These are phyloP conservation scores for Pythium monospermum DNA, from an alignment of 352 stramenopile genomes.

Conservation along the genomic window DNA sequence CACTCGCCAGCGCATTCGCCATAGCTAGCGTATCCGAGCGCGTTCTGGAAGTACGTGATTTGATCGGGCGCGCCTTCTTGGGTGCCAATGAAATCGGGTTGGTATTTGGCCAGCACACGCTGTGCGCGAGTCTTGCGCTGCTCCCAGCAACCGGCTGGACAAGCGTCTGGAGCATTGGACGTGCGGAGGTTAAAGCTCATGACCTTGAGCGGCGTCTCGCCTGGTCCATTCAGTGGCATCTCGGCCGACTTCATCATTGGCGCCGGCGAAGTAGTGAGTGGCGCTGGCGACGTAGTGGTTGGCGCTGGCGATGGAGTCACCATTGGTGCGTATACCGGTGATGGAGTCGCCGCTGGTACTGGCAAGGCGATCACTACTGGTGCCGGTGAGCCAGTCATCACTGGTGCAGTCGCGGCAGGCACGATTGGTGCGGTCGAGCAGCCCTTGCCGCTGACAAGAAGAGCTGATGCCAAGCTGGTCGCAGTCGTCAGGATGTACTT, in stretches of 20 bases:
- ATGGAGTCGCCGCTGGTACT: not conserved
- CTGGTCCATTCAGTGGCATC: not conserved
- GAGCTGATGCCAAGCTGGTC: not conserved
- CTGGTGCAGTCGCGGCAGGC: too few relatives aligned
- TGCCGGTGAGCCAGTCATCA: not conserved
- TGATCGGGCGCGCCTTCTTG: slow-evolving; percentile 59
- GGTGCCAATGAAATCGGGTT: slow-evolving; percentile 59
- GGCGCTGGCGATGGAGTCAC: not conserved
- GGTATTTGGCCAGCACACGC: slow-evolving; percentile 36
- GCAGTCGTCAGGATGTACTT: slow-evolving; percentile 5
- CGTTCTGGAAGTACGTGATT: slow-evolving; percentile 39
- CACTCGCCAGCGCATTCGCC: slow-evolving; percentile 61
- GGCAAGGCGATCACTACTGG: not conserved
- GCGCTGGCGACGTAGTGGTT: not conserved
- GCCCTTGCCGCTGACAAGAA: not conserved
- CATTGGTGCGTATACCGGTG: not conserved
- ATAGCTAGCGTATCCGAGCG: slow-evolving; percentile 35
- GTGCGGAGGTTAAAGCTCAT: slow-evolving; percentile 62
- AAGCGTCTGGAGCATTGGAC: slow-evolving; percentile 54
- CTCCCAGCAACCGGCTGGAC: slow-evolving; percentile 57
- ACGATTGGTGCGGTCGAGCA: not conserved
- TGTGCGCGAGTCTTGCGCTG: slow-evolving; percentile 38
- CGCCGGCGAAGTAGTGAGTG: not conserved
- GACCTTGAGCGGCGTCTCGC: slow-evolving; percentile 7
- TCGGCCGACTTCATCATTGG: not conserved